phyloP scores from a whole-genome alignment of 371 early-diverging fungal genomes.

The Mortierella sp. region DNA sequence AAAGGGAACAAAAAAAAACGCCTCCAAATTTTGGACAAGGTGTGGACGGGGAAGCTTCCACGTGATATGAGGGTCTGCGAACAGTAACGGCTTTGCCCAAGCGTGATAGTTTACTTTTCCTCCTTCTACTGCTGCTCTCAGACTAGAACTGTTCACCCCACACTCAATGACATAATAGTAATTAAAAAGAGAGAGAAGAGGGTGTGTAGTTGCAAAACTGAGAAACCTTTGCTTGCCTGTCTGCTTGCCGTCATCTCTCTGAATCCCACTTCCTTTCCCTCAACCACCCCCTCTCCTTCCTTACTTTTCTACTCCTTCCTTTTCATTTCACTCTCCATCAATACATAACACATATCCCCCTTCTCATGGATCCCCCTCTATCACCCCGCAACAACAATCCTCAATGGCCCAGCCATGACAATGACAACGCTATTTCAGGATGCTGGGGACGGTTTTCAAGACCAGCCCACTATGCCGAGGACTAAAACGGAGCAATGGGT shows the following conservation, averaged over 20 bases:
- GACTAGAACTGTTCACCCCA: background rate
- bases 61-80: no score
- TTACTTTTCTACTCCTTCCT: background rate
- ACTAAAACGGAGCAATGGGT: conserved; percentile 8
- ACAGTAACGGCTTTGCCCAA: no score
- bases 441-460: conserved; percentile 18
- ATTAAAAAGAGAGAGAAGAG: background rate
- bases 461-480: conserved; percentile 29
- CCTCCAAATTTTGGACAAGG: background rate
- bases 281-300: background rate
- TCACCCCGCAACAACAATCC: background rate
- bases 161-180: background rate
- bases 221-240: background rate
- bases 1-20: conserved; percentile 8
- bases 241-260: background rate
- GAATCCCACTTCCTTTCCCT: background rate
- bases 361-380: background rate
- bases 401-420: background rate
- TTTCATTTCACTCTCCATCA: background rate
- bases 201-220: conserved; percentile 5
- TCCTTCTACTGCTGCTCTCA: background rate
- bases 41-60: background rate
- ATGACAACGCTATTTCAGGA: background rate
- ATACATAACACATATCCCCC: background rate
- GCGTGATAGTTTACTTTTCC: background rate